Evolutionary conservation across 768 basidiomycete genomes (phyloP).

Genomic region (Xanthoconium stramineum): DNA sequence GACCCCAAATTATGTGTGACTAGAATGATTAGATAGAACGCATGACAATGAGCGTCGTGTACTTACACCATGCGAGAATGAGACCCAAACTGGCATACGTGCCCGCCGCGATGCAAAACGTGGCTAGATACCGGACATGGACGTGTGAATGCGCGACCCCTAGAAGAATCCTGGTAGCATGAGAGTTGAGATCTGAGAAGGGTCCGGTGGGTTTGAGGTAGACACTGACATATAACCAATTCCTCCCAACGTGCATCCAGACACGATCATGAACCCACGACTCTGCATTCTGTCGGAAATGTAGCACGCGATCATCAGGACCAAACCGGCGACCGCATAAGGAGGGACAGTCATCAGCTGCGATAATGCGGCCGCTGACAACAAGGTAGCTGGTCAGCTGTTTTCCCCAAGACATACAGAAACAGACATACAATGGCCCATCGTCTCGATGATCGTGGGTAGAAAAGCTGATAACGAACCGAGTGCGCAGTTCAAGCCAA

Average conservation of each 20-base stretch:
- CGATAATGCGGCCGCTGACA: constrained; percentile 39
- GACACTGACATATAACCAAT: constrained; percentile 41
- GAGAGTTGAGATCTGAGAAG: neutral
- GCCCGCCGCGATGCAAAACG: constrained; percentile 39
- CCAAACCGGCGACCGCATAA: constrained; percentile 42
- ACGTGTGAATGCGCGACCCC: constrained; percentile 25
- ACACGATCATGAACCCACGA: constrained; percentile 37
- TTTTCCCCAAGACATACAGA: neutral
- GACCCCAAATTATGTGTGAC: constrained; percentile 41
- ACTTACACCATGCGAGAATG: constrained; percentile 48
- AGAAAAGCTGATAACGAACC: constrained; percentile 52
- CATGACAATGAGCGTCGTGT: neutral
- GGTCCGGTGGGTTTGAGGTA: neutral
- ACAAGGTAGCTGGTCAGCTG: neutral
- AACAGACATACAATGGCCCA: constrained; percentile 41
- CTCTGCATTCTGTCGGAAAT: constrained; percentile 42
- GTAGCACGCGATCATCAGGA: constrained; percentile 37
- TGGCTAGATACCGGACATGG: constrained; percentile 36
- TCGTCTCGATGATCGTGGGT: constrained; percentile 52
- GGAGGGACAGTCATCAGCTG: constrained; percentile 55
- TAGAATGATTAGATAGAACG: constrained; percentile 18
- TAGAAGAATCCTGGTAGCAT: constrained; percentile 31
- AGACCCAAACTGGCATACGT: constrained; percentile 46
- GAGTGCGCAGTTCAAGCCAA: constrained; percentile 46
- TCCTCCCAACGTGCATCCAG: constrained; percentile 32